A percentile compares a stretch with the other conserved stretches of the same genome.
phyloP scores from a whole-genome alignment of 1,284 basidiomycete species.

The Anthracocystis setariae region DNA sequence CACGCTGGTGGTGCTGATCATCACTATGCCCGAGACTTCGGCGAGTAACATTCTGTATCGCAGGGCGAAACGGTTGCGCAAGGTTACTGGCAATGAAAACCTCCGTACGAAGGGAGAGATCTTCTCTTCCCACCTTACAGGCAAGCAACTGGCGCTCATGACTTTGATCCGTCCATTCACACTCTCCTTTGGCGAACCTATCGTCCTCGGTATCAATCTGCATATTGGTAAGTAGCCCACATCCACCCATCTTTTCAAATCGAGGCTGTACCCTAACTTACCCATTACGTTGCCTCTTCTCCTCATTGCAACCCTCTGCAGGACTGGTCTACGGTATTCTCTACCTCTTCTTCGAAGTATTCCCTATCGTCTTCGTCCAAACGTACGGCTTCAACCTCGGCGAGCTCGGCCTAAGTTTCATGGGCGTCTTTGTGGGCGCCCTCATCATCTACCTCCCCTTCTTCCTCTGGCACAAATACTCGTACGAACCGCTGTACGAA shows the following conservation, averaged over 20 bases:
- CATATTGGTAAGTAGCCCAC: conserved; percentile 37
- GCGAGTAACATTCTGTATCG: conserved; percentile 66
- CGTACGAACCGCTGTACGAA: conserved; percentile 35
- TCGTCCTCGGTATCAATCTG: conserved; percentile 48
- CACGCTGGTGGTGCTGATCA: conserved; percentile 48
- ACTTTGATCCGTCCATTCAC: conserved; percentile 57
- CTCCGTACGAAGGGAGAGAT: conserved; percentile 67
- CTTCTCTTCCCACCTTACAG: conserved; percentile 39
- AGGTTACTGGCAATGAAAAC: conserved; percentile 66
- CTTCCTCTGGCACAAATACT: conserved; percentile 33
- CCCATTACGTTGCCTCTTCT: too few species aligned
- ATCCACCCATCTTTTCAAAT: too few species aligned
- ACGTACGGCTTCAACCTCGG: conserved; percentile 60
- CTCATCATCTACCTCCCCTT: conserved; percentile 36
- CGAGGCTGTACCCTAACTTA: too few species aligned
- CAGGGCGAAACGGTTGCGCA: conserved; percentile 67
- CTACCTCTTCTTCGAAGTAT: conserved; percentile 52
- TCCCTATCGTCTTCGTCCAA: conserved; percentile 53
- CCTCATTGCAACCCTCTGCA: too few species aligned
- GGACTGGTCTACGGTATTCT: conserved; percentile 44
- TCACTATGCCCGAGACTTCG: conserved; percentile 68
- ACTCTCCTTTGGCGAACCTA: conserved; percentile 51
- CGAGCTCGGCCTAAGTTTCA: conserved; percentile 48
- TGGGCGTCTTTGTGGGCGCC: conserved; percentile 55
- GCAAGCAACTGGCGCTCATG: conserved; percentile 50